These are phyloP conservation scores for Ambrosia trifida DNA, from an alignment of 129 eudicot genomes.

Conservation along the genomic window DNA sequence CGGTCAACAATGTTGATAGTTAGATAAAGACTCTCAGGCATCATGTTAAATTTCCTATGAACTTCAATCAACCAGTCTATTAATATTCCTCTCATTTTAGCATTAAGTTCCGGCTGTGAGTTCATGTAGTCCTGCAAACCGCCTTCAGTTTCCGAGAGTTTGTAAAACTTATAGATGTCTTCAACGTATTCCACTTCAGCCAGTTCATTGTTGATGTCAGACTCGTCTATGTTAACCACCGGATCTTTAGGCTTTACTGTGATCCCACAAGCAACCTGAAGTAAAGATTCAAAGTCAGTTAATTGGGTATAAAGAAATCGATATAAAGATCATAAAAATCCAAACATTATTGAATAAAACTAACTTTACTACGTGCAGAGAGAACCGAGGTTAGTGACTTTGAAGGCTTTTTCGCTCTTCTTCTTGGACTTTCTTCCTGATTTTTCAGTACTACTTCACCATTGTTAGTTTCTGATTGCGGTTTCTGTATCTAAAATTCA, in stretches of 20 bases:
- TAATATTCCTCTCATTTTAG: constrained; percentile 75
- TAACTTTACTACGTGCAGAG: constrained; percentile 84
- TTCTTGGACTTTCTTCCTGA: constrained; percentile 33
- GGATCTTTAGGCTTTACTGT: constrained; percentile 49
- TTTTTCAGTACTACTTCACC: constrained; percentile 36
- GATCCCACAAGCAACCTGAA: constrained; percentile 76
- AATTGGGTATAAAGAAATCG: background rate
- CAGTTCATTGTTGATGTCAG: constrained; percentile 59
- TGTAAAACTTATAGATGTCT: constrained; percentile 80
- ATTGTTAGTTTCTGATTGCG: constrained; percentile 34
- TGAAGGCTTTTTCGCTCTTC: constrained; percentile 42
- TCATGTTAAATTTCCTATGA: constrained; percentile 70
- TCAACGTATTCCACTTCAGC: constrained; percentile 89
- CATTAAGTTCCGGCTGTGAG: constrained; percentile 63
- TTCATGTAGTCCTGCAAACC: constrained; percentile 62
- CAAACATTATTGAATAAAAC: background rate
- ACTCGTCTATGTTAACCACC: constrained; percentile 64
- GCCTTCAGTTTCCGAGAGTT: constrained; percentile 67
- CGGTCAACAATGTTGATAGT: constrained; percentile 73
- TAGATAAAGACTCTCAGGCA: constrained; percentile 81
- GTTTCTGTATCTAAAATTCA: constrained; percentile 43
- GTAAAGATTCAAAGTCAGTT: background rate
- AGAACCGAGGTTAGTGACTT: constrained; percentile 64
- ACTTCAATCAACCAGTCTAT: constrained; percentile 91
- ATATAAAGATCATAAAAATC: background rate